Conservation (phyloP, 31 red algal genomes). For the Asparagopsis taxiformis region DNA sequence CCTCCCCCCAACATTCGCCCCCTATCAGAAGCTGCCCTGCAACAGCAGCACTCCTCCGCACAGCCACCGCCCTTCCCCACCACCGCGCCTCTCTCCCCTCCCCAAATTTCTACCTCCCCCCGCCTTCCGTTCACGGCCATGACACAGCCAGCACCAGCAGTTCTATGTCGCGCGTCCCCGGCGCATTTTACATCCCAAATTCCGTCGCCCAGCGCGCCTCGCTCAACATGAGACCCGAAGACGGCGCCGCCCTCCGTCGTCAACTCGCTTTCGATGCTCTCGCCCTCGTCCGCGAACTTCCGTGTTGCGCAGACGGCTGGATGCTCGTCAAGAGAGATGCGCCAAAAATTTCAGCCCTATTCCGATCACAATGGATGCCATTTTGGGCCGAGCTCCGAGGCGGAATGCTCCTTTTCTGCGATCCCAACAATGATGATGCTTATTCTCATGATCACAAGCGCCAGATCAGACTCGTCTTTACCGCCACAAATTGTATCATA, state of each 20-base stretch:
- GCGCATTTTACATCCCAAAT: constrained; percentile 68
- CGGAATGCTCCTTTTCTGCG: constrained; percentile 52
- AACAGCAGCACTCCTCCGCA: neutral
- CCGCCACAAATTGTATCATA: constrained; percentile 62
- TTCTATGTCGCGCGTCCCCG: constrained; percentile 51
- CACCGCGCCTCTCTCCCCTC: constrained; percentile 23
- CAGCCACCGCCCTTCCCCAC: neutral
- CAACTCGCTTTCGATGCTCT: constrained; percentile 62
- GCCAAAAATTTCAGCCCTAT: constrained; percentile 42
- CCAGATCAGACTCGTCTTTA: constrained; percentile 43
- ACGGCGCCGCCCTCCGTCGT: constrained; percentile 52
- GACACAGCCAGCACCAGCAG: constrained; percentile 55
- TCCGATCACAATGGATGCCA: constrained; percentile 58
- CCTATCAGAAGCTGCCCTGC: too few relatives aligned
- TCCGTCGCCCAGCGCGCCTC: constrained; percentile 45
- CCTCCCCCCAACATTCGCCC: too few relatives aligned
- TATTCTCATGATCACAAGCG: constrained; percentile 15
- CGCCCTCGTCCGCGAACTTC: constrained; percentile 50
- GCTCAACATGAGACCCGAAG: constrained; percentile 53
- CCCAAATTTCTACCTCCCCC: constrained; percentile 5
- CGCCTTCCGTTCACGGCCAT: constrained; percentile 39
- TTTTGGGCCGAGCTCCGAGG: constrained; percentile 58
- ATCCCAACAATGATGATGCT: constrained; percentile 24
- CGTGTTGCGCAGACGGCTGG: constrained; percentile 38
- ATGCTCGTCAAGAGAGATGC: constrained; percentile 45